Evolutionary conservation across 768 basidiomycete species (phyloP).

Genomic region (Pleurotus tuber-regium): DNA sequence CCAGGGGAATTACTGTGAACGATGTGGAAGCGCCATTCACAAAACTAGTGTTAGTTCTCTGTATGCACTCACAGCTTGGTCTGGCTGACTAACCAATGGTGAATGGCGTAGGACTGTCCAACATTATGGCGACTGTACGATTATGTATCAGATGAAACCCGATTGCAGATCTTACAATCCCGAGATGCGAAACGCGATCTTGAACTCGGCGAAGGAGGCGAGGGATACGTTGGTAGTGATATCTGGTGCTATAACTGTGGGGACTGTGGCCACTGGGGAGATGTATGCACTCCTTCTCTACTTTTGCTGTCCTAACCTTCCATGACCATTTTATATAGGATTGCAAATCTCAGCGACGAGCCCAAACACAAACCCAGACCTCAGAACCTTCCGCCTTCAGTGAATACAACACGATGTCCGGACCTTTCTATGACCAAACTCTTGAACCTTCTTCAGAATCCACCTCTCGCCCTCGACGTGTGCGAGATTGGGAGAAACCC

Average conservation of each 20-base stretch:
- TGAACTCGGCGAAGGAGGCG: slow-evolving; percentile 66
- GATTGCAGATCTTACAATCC: slow-evolving; percentile 35
- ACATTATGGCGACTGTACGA: slow-evolving; percentile 80
- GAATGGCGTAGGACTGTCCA: slow-evolving; percentile 88
- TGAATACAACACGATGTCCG: slow-evolving; percentile 52
- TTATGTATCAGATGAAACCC: slow-evolving; percentile 59
- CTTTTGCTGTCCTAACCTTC: not conserved
- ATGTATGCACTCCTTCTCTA: slow-evolving; percentile 47
- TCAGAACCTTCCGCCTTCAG: slow-evolving; percentile 69
- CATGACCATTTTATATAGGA: slow-evolving; percentile 41
- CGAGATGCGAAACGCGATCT: slow-evolving; percentile 51
- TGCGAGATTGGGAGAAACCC: slow-evolving; percentile 40
- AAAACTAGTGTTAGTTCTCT: slow-evolving; percentile 46
- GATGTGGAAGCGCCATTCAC: slow-evolving; percentile 67
- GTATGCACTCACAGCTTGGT: not conserved
- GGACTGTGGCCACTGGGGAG: slow-evolving; percentile 69
- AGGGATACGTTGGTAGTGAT: slow-evolving; percentile 72
- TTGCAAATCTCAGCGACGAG: slow-evolving; percentile 42
- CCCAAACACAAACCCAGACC: slow-evolving; percentile 30
- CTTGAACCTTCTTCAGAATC: slow-evolving; percentile 17
- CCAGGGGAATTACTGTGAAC: slow-evolving; percentile 49
- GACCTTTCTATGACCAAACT: slow-evolving; percentile 64
- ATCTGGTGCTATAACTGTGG: slow-evolving; percentile 87
- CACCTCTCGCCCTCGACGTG: slow-evolving; percentile 27
- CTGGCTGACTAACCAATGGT: not conserved